These are phyloP conservation scores for Paraphaeosphaeria sporulosa DNA, from an alignment of 2,329 filamentous ascomycete species.

Conservation along the genomic window DNA sequence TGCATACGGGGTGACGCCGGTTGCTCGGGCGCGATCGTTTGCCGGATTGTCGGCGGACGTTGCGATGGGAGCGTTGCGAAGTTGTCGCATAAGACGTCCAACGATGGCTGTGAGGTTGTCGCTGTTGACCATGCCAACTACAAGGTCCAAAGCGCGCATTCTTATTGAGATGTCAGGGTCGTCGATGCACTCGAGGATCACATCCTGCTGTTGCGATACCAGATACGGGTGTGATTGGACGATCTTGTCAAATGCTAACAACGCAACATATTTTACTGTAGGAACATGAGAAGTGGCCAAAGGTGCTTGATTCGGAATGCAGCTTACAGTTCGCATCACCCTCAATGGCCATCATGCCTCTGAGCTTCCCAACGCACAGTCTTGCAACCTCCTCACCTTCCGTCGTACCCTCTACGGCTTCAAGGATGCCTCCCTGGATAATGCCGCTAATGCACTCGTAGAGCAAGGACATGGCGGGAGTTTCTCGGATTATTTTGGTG, in stretches of 20 bases:
- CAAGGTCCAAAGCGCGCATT: slow-evolving; percentile 88
- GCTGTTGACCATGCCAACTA: slow-evolving; percentile 89
- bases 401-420: slow-evolving; percentile 77
- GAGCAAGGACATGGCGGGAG: slow-evolving; percentile 94
- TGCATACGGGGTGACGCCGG: slow-evolving; percentile 57
- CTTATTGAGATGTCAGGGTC: slow-evolving; percentile 96
- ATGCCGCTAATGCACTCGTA: slow-evolving; percentile 99
- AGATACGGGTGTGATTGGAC: slow-evolving; percentile 86
- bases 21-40: slow-evolving; percentile 55
- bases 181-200: slow-evolving; percentile 95
- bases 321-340: slow-evolving; percentile 87
- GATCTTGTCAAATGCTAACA: slow-evolving; percentile 95
- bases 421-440: slow-evolving; percentile 93
- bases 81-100: slow-evolving; percentile 84
- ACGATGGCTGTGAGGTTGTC: slow-evolving; percentile 87
- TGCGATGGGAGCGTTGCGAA: slow-evolving; percentile 70
- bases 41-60: slow-evolving; percentile 55
- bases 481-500: slow-evolving; percentile 92
- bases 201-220: slow-evolving; percentile 91
- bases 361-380: slow-evolving; percentile 89
- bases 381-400: slow-evolving; percentile 92
- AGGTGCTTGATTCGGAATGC: slow-evolving; percentile 23
- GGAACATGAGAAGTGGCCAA: slow-evolving; percentile 22
- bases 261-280: slow-evolving; percentile 92
- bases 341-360: slow-evolving; percentile 92